Evolutionary conservation across 805 yeast species (phyloP), one percentile per base, ranked within the genome.

Genomic region (Scheffersomyces stipitis): DNA sequence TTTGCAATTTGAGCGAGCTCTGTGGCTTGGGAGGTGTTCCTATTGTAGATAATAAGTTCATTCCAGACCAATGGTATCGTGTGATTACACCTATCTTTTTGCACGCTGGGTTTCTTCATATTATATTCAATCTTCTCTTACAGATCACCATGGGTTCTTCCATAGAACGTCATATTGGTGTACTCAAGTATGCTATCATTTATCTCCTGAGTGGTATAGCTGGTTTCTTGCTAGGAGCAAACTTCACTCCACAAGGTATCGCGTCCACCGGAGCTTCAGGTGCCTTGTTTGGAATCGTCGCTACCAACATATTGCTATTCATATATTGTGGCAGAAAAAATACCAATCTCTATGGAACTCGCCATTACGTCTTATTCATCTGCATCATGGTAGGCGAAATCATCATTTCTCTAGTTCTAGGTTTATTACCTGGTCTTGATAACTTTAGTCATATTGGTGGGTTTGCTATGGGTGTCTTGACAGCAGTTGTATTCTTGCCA

Each of bases 361-460:
- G 67, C 17, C 66, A 65, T 30, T 85, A 78, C 43, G 64, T 61
- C 24, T 51, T 71, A 4, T 64, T 73, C 23, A 58, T 83, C 9
- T 32, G 56, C 15, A 64, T 73, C 10, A 71, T 79, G 60, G 41
- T 80, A n/a, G 59, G 62, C 7, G 88, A 83, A 52, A 70, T 83
- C 26, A 49, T 81, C 9, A 65, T 81, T 4, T 70, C 81, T 26
- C 68, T 83, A 31, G 83, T 74, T 5, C 59, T 83, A 14, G 90
- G 90, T 0, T 62, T 83, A 14, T 59, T 83, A 12, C 90, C 90
- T 0, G 90, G 90, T 0, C 53, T 83, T 36, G 90, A 83, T 56
- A 83, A 83, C 53, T 83, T 83, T 51, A 72, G 84, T 29, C 89
- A 83, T 55, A 75, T 83, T 46, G 90, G 90, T 8, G 90, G 90